These are phyloP conservation scores for Gnetum montanum DNA, from an alignment of 75 land plant genomes.

Conservation along the genomic window DNA sequence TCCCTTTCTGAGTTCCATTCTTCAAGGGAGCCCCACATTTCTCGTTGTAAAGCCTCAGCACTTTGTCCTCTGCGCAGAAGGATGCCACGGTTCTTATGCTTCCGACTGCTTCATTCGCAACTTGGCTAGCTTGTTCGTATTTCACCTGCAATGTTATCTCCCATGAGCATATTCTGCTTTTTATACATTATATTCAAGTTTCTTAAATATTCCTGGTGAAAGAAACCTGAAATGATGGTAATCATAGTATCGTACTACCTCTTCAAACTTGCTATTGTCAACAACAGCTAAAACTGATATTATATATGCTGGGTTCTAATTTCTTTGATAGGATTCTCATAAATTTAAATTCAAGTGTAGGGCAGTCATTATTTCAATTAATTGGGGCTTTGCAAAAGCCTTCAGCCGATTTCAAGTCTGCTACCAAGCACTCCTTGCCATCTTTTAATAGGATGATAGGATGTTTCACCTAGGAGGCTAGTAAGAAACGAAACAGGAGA, in stretches of 20 bases:
- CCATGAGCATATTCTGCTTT: no score
- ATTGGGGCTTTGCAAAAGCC: no score
- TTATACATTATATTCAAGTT: no score
- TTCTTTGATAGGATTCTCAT: no score
- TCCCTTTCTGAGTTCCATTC: conserved; percentile 38
- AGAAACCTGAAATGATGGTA: neutral
- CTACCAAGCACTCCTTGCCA: no score
- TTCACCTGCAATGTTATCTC: conserved; percentile 15
- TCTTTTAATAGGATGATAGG: no score
- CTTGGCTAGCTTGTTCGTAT: conserved; percentile 62
- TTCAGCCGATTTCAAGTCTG: no score
- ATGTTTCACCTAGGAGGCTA: no score
- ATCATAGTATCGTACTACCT: neutral
- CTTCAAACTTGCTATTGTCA: neutral
- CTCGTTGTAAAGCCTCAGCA: conserved; percentile 29
- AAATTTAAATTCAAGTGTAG: no score
- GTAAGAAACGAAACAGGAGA: no score
- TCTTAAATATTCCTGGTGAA: neutral
- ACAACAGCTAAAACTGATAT: neutral
- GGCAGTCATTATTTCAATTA: no score
- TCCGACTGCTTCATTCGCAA: conserved; percentile 55
- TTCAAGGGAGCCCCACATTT: conserved; percentile 33
- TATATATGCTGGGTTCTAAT: neutral
- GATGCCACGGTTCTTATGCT: conserved; percentile 60
- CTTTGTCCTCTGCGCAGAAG: conserved; percentile 52